These are phyloP conservation scores for Dryadomyces sulphureus DNA, from an alignment of 2,329 filamentous ascomycete species.

Conservation along the genomic window DNA sequence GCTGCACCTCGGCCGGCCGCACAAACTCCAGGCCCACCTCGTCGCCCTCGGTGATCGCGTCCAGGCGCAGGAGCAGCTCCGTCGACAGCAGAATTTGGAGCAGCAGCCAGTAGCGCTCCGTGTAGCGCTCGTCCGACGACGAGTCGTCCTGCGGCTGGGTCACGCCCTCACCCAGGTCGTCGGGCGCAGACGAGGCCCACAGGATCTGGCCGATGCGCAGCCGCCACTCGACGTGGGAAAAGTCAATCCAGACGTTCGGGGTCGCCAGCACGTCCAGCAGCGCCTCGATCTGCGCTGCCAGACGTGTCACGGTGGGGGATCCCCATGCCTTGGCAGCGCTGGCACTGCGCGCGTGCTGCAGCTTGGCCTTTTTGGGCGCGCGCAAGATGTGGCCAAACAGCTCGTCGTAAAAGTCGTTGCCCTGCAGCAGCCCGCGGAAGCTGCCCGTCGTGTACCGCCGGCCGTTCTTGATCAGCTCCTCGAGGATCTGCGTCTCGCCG, in stretches of 20 bases:
- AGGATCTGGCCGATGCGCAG: constrained; percentile 58
- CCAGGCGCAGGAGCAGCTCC: constrained; percentile 49
- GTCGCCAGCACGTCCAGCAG: constrained; percentile 50
- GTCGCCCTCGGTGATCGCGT: constrained; percentile 46
- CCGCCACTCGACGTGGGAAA: constrained; percentile 60
- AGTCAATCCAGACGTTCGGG: constrained; percentile 59
- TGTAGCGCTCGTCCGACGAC: constrained; percentile 36
- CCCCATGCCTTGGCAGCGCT: not conserved
- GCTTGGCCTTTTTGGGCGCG: constrained; percentile 32
- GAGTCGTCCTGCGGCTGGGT: constrained; percentile 24
- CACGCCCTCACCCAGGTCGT: constrained; percentile 6
- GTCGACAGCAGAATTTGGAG: constrained; percentile 50
- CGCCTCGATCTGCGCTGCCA: constrained; percentile 56
- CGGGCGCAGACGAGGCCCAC: constrained; percentile 30
- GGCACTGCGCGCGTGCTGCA: constrained; percentile 30
- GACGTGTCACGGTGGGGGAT: constrained; percentile 20
- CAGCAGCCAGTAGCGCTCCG: constrained; percentile 53
- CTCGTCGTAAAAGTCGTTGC: constrained; percentile 45
- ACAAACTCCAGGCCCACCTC: constrained; percentile 37
- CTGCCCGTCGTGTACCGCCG: constrained; percentile 39
- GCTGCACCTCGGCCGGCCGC: constrained; percentile 40
- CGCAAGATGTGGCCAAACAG: constrained; percentile 45
- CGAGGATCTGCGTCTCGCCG: constrained; percentile 41
- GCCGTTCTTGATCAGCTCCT: constrained; percentile 41
- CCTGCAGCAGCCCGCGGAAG: constrained; percentile 30